These are phyloP conservation scores for Ulvella scutata DNA, from an alignment of 139 green algal species.

Conservation along the genomic window DNA sequence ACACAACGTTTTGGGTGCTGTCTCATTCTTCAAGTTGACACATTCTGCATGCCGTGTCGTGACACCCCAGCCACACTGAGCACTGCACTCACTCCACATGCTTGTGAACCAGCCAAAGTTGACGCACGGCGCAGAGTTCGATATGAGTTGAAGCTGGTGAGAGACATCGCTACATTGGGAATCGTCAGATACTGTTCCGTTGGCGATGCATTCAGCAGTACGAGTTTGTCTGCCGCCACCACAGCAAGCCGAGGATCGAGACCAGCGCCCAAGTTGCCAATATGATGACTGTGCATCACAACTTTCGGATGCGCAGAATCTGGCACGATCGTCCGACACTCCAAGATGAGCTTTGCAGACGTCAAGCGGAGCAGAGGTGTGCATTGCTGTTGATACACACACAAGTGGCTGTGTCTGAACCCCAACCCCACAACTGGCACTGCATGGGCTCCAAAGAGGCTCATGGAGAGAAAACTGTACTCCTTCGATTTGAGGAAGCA, in stretches of 20 bases:
- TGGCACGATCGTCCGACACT: not conserved
- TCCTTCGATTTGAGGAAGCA: not conserved
- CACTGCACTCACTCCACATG: not conserved
- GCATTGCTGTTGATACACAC: not conserved
- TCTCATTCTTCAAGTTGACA: not conserved
- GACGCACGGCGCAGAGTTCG: not conserved
- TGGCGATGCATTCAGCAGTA: not conserved
- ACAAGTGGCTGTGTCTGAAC: not conserved
- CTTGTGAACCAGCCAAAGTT: not conserved
- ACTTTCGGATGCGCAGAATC: not conserved
- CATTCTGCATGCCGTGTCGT: not conserved
- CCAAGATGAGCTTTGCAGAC: not conserved
- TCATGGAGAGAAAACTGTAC: not conserved
- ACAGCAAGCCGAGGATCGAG: not conserved
- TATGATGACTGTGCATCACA: not conserved
- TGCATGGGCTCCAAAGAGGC: not conserved
- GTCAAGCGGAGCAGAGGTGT: not conserved
- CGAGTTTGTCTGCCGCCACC: not conserved
- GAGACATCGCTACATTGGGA: not conserved
- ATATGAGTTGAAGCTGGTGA: not conserved
- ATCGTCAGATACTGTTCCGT: not conserved
- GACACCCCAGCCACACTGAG: not conserved
- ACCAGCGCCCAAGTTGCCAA: not conserved
- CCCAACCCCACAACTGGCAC: not conserved
- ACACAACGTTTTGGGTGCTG: not conserved